These are phyloP conservation scores for Epichloe uncinata DNA, from an alignment of 2,329 filamentous ascomycete species.

Conservation along the genomic window DNA sequence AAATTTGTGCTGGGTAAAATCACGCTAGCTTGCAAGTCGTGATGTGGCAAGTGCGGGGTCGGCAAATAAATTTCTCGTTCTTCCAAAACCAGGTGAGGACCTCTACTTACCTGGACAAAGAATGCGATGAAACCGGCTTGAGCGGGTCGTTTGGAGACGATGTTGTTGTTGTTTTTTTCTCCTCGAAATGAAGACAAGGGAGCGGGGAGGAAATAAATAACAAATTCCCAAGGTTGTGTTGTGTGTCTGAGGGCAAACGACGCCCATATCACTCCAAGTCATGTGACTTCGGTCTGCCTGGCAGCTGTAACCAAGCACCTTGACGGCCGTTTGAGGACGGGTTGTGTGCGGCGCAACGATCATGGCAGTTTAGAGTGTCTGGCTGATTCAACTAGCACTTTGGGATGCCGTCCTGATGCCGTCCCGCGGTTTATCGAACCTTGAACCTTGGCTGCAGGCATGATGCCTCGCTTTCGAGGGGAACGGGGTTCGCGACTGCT, in stretches of 20 bases:
- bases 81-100: background rate
- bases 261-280: background rate
- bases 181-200: background rate
- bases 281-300: background rate
- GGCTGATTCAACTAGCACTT: too few relatives aligned
- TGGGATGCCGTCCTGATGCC: too few relatives aligned
- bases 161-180: background rate
- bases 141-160: background rate
- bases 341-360: too few relatives aligned
- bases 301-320: background rate
- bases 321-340: background rate
- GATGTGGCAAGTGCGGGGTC: constrained; percentile 4
- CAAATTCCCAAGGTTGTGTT: background rate
- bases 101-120: background rate
- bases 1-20: constrained; percentile 2
- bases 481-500: too few relatives aligned
- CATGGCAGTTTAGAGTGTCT: too few relatives aligned
- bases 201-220: background rate
- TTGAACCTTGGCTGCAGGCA: background rate
- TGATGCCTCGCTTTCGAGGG: background rate
- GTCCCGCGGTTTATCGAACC: too few relatives aligned
- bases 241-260: background rate
- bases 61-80: background rate
- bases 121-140: background rate
- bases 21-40: constrained; percentile 1